Evolutionary conservation across 441 rosid species (phyloP).

Genomic region (Brassica hybrid): DNA sequence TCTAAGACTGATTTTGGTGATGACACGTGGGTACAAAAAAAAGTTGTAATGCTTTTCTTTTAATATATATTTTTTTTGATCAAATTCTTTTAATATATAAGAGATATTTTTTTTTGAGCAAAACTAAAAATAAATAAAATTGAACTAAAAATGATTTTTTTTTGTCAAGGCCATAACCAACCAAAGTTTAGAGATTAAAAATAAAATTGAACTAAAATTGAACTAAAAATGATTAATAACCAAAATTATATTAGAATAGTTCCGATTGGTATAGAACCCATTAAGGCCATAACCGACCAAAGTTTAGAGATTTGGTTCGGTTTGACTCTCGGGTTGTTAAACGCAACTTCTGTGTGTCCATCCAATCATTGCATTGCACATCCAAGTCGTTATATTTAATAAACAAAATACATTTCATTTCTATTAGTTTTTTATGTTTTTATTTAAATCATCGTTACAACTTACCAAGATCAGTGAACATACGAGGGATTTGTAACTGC

Average conservation of each 20-base stretch:
- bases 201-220: too few relatives aligned
- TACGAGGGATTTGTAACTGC: background rate
- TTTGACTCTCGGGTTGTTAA: conserved; percentile 21
- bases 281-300: background rate
- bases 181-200: too few relatives aligned
- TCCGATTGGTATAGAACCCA: background rate
- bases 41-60: too few relatives aligned
- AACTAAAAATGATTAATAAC: background rate
- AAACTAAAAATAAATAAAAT: too few relatives aligned
- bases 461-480: background rate
- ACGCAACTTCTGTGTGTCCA: conserved; percentile 10
- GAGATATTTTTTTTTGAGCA: too few relatives aligned
- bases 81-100: too few relatives aligned
- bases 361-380: conserved; percentile 13
- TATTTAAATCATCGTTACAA: background rate
- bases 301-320: background rate
- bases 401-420: background rate
- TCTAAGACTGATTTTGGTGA: too few relatives aligned
- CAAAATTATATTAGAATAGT: background rate
- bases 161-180: too few relatives aligned
- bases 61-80: too few relatives aligned
- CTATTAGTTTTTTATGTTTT: background rate
- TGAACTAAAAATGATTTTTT: background rate
- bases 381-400: background rate
- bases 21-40: too few relatives aligned